Conservation (phyloP, 2,329 filamentous ascomycete species). For the Neurospora sp. region DNA sequence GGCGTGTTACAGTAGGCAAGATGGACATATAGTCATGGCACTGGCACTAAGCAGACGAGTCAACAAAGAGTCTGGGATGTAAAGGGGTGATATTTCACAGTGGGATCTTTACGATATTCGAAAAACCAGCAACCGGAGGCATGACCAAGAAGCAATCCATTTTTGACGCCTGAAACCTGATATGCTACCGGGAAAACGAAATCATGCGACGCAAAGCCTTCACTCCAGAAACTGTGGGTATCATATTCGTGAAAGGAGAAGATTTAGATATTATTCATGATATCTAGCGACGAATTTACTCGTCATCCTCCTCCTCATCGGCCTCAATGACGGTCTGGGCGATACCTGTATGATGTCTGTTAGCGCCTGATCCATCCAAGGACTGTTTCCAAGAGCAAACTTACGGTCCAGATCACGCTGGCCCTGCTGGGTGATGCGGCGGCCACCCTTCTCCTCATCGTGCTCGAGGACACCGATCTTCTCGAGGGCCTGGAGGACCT, state of each 20-base stretch:
- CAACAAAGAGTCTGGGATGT: not conserved
- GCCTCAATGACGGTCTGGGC: slow-evolving; percentile 70
- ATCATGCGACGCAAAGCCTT: slow-evolving; percentile 13
- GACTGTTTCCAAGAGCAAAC: slow-evolving; percentile 15
- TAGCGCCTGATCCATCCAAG: not conserved
- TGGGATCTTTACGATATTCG: not conserved
- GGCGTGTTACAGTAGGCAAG: not conserved
- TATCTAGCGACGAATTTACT: slow-evolving; percentile 36
- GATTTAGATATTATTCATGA: slow-evolving; percentile 1
- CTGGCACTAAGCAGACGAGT: not conserved
- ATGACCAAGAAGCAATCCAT: slow-evolving; percentile 20
- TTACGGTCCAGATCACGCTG: slow-evolving; percentile 96
- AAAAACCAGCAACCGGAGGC: slow-evolving; percentile 4
- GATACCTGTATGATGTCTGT: slow-evolving; percentile 41
- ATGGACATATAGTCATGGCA: not conserved
- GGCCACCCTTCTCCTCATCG: slow-evolving; percentile 97
- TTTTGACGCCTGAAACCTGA: slow-evolving; percentile 24
- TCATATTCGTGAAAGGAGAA: not conserved
- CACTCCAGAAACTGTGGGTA: slow-evolving; percentile 1
- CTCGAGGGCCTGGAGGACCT: slow-evolving; percentile 94
- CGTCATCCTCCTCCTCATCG: slow-evolving; percentile 59
- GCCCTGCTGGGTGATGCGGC: slow-evolving; percentile 94
- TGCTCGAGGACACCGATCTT: slow-evolving; percentile 98
- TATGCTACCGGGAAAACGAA: slow-evolving; percentile 26
- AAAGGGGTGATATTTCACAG: not conserved